phyloP scores from a whole-genome alignment of 1,139 yeast species.

The Sugiyamaella grinbergsii region DNA sequence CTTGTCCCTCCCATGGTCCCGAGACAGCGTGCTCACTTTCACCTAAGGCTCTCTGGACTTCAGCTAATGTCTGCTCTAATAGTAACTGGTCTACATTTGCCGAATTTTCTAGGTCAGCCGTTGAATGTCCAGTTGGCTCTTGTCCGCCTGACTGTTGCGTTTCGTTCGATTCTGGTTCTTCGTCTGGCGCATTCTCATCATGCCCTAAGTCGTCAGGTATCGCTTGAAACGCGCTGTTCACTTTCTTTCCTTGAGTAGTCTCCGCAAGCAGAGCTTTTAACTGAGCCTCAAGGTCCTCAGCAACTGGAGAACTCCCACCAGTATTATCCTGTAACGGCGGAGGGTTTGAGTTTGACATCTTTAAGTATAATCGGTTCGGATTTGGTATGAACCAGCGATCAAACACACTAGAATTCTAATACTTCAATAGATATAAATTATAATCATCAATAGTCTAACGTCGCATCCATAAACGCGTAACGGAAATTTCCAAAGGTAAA shows the following conservation, averaged over 20 bases:
- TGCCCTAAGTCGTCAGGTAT: neutral
- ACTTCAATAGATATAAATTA: neutral
- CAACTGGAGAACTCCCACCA: slow-evolving; percentile 5
- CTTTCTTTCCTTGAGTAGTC: neutral
- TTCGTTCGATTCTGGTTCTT: neutral
- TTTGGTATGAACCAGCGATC: too few species aligned
- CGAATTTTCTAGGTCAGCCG: neutral
- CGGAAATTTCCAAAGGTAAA: neutral
- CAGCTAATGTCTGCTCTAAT: slow-evolving; percentile 17
- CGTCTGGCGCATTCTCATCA: neutral
- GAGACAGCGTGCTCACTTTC: neutral
- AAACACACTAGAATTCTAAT: neutral
- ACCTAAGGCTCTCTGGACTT: slow-evolving; percentile 15
- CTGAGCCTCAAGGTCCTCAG: slow-evolving; percentile 16
- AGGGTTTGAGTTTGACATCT: slow-evolving; percentile 12
- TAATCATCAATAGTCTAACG: neutral
- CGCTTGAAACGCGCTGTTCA: neutral
- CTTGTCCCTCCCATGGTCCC: neutral
- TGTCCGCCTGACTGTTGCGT: neutral
- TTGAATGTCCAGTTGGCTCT: neutral
- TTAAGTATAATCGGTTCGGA: neutral
- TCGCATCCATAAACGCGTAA: too few species aligned
- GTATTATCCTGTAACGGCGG: slow-evolving; percentile 7
- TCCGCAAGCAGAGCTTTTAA: slow-evolving; percentile 14
- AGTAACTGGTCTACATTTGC: slow-evolving; percentile 1